Evolutionary conservation across 805 yeast species (phyloP), one percentile per base, ranked within the genome.

Genomic region (Metschnikowia lochheadii): DNA sequence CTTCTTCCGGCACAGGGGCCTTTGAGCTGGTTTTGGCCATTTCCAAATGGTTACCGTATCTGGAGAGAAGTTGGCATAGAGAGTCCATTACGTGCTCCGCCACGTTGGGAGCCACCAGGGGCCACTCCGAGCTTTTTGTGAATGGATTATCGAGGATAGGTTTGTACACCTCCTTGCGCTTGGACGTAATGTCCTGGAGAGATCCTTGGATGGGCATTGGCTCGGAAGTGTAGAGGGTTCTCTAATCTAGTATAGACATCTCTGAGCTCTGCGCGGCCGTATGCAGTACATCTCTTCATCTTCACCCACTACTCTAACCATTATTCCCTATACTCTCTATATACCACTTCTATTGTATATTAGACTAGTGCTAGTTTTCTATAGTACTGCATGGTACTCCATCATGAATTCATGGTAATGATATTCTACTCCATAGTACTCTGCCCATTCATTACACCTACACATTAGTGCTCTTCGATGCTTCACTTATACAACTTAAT

Each of bases 91-190:
- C 57, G 15, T 39, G 40, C 6, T 50, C 49, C 1, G 55, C 26
- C 4, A 44, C 51, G 1, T 46, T 34, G 11, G 50, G 39, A 14
- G 48, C 51, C 14, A 55, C 41, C 1, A 21, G 21, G 32, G 61
- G 61, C 60, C 60, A 58, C 17, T 53, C 61, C 14, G 51, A 44
- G n/a, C 49, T 59, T 45, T 74, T 75, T 0, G 85, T 77, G 58
- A 71, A 83, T 2, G 90, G 89, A 53, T 81, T 82, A 29, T 83
- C 84, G 18, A 85, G 67, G 2, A 85, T 67, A 0, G 90, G 88
- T 63, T 80, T 83, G 65, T 80, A 81, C 6, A 83, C 81, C 54
- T 81, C 83, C 53, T 76, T 73, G 48, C 79, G 69, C 60, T 74
- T 76, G 54, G 69, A 68, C 46, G 82, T 85, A 1, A 74, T 52